Conservation (phyloP, 176 grass and related monocot genomes). For the Musa itinerans region DNA sequence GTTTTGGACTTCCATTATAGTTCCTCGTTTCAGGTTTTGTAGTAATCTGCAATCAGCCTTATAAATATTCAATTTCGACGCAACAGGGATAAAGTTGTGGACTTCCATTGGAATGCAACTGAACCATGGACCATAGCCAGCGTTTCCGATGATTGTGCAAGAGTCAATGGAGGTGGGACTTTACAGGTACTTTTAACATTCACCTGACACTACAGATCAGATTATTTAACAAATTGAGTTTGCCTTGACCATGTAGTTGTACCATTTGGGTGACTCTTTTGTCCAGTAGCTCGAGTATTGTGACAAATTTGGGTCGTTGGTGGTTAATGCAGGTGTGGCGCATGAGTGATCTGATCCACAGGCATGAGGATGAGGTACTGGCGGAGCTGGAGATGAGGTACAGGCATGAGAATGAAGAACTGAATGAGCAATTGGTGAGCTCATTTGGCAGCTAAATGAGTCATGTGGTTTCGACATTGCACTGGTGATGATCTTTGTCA, state of each 20-base stretch:
- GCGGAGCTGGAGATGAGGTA: conserved; percentile 56
- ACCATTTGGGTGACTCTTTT: too few species aligned
- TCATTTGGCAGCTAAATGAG: not conserved
- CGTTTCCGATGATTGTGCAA: conserved; percentile 95
- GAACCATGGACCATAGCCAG: conserved; percentile 99
- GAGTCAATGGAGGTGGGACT: conserved; percentile 89
- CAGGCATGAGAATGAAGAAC: conserved; percentile 50
- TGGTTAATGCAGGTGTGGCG: conserved; percentile 66
- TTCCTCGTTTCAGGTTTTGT: too few species aligned
- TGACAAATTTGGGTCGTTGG: too few species aligned
- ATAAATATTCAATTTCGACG: too few species aligned
- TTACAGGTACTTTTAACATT: conserved; percentile 52
- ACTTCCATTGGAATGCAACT: conserved; percentile 86
- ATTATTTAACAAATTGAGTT: too few species aligned
- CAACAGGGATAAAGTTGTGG: conserved; percentile 69
- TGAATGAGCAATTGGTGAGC: conserved; percentile 23
- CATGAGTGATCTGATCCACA: conserved; percentile 81
- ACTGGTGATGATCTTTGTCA: not conserved
- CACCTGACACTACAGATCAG: too few species aligned
- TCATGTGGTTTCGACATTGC: not conserved
- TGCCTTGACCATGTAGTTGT: too few species aligned
- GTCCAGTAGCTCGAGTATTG: too few species aligned
- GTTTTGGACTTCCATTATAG: too few species aligned
- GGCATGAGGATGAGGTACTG: conserved; percentile 61
- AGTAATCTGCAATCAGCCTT: not conserved